Base-by-base conservation (phyloP, 345 rosid species). In the Sisymbrium irio region DNA sequence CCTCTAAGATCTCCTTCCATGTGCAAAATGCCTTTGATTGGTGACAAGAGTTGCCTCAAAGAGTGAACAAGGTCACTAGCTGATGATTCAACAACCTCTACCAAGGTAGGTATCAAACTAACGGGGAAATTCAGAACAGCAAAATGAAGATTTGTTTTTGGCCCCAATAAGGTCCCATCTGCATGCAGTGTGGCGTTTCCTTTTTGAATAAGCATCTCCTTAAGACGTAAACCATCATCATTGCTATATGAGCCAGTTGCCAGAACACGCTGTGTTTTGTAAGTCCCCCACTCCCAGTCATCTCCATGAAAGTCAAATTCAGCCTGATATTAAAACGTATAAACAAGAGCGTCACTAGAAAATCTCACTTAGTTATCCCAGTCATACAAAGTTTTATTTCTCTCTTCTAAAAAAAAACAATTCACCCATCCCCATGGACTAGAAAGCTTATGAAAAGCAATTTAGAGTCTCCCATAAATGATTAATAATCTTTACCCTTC, bases 1-100 rank as follows among this genome's bases (percentile, higher is more conserved):
- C 97, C 99, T 82, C 99, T 86, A 33, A 94, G 92, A 84, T 94
- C 97, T 62, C 99, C 99, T 84, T 94, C 99, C 97, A 94, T 94
- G 78, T 94, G 94, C 73, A 94, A 67, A 75, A 91, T 88, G 53
- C 99, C 99, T 78, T 82, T 88, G 78, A 95, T 88, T 44, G 96
- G 99, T 36, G 97, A 89, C 44, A 91, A 59, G 32, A 88, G 80
- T 84, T 95, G 89, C 80, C 89, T 81, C 81, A 95, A 84, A 72
- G 96, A 86, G 81, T 88, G 96, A 79, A 89, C 85, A 39, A 83
- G 83, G 69, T 88, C 93, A 67, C 82, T 81, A 79, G 95, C 92
- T 63, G 97, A 89, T 69, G 99, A 88, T 82, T 89, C 97, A 80
- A 95, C 80, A 58, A 94, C 87, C 82, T 88, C 97, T 73, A 89